Evolutionary conservation across 2,329 filamentous ascomycete species (phyloP), one percentile per base, ranked within the genome.

Genomic region (Neocatenulostroma microsporum): DNA sequence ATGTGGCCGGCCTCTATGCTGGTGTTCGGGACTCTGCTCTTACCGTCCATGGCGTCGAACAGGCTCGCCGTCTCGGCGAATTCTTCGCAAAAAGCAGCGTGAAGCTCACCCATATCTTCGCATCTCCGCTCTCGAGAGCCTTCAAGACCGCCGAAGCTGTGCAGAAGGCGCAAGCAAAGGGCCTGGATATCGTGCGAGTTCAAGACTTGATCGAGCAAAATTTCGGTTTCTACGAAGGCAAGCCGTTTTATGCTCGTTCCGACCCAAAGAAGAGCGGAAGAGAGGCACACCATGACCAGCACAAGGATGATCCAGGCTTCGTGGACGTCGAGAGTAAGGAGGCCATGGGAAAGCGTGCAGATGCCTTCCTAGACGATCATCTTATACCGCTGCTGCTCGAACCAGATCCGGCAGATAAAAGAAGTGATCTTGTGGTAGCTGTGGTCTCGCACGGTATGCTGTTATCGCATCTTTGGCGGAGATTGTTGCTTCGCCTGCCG

Each of bases 391-490:
- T 82, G 3, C 40, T 81, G 12, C 46, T 64, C 9, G 18, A 19
- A 8, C 14, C 23, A 24, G 40, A 50, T 8, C 26, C n/a, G n/a
- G 34, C 40, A 5, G 19, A 41, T 12, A n/a, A n/a, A n/a, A n/a
- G n/a, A n/a, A 11, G 9, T 4, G 57, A 67, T 9, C 51, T 58
- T 5, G 62, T 67, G 2, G 64, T 86, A 10, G 79, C 77, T 1
- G 63, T 94, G 11, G 82, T 94, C 3, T 82, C 87, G 2, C 88
- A 95, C 53, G 87, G 88, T 12, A 80, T 94, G 42, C 77, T 94
- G 26, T 71, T 94, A 2, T 76, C 76, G 2, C 70, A 76, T 21
- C 60, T 94, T 0, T 80, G 82, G 70, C 70, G 72, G 37, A 68
- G 71, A 10, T 57, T 94, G 11, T 62, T 81, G 6, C 61, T 64